These are phyloP conservation scores for Irpex rosettiformis DNA, from an alignment of 1,284 basidiomycete genomes.

Conservation along the genomic window DNA sequence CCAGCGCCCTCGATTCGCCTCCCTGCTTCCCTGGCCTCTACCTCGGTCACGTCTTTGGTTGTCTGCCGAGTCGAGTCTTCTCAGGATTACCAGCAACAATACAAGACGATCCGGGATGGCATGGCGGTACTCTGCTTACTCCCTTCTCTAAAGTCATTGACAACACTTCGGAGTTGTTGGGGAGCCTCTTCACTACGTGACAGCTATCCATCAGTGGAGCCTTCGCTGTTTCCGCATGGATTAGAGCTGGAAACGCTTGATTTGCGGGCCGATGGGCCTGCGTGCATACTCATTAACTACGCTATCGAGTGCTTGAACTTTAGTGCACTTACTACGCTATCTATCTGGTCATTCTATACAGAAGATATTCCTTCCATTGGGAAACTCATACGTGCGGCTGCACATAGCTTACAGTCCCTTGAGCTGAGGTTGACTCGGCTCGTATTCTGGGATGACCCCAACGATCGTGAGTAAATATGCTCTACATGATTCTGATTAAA, in stretches of 20 bases:
- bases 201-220: not conserved
- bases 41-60: not conserved
- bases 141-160: not conserved
- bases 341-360: constrained; percentile 4
- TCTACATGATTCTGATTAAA: not conserved
- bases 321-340: not conserved
- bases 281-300: constrained; percentile 1
- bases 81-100: not conserved
- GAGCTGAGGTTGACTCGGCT: constrained; percentile 3
- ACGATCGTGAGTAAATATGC: not conserved
- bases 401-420: not conserved
- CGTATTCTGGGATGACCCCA: not conserved
- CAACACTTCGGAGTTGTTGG: not conserved
- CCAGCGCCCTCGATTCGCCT: not conserved
- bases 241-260: constrained; percentile 2
- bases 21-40: not conserved
- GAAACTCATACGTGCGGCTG: not conserved
- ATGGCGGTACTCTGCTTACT: not conserved
- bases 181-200: not conserved
- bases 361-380: constrained; percentile 4
- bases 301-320: not conserved
- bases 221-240: not conserved
- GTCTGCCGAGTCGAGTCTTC: not conserved
- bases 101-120: not conserved
- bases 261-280: not conserved